Evolutionary conservation across 495 filamentous ascomycete genomes (phyloP).

Genomic region (Rusavskia elegans): DNA sequence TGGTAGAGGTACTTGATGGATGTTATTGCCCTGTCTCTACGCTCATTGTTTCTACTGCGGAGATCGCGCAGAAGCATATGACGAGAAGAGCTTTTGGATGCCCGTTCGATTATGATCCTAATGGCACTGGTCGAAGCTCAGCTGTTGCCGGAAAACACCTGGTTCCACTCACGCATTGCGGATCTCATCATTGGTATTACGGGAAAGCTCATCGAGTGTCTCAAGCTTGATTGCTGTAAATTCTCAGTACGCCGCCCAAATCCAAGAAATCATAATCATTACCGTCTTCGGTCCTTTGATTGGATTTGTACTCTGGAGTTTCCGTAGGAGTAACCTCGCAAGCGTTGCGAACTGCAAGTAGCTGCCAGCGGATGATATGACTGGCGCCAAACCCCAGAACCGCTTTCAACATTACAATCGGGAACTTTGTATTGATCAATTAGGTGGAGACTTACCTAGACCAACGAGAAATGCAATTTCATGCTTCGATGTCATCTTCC

Average conservation of each 20-base stretch:
- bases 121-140: conserved; percentile 19
- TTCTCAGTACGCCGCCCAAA: background rate
- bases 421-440: background rate
- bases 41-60: conserved; percentile 19
- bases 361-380: conserved; percentile 28
- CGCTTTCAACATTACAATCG: conserved; percentile 14
- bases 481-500: background rate
- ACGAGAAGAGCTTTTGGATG: conserved; percentile 26
- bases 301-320: conserved; percentile 25
- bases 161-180: conserved; percentile 28
- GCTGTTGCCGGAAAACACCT: background rate
- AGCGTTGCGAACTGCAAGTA: conserved; percentile 29
- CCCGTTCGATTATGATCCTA: conserved; percentile 33
- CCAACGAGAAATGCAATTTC: conserved; percentile 2
- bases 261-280: background rate
- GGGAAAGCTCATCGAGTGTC: conserved; percentile 31
- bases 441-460: conserved; percentile 3
- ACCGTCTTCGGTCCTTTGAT: conserved; percentile 35
- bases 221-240: conserved; percentile 31
- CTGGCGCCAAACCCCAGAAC: conserved; percentile 30
- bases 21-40: conserved; percentile 24
- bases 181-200: conserved; percentile 34
- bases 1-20: conserved; percentile 29
- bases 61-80: conserved; percentile 28
- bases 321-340: conserved; percentile 33